Base-by-base conservation (phyloP, 352 stramenopile genomes). In the Globisporangium nodosum region DNA sequence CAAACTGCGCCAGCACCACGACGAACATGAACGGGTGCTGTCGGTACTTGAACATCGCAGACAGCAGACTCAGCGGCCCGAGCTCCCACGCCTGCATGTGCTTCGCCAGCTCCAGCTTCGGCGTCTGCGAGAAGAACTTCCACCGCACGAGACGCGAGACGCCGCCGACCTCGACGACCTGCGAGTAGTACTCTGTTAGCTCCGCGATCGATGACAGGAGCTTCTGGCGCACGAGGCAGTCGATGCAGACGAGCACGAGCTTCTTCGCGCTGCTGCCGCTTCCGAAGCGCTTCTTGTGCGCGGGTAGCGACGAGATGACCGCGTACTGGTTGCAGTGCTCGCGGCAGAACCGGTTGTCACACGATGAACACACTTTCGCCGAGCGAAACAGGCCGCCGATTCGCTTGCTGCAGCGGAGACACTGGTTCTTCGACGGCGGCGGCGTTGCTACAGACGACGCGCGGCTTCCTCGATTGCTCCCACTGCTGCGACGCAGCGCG, bases 21-120 rank as follows among this genome's bases (percentile, higher is more conserved):
- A 87, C 66, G 46, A 87, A 85, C 73, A 88, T 83, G 57, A 86
- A 87, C 3, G 78, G 78, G 20, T 85, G 74, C 54, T 85, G 70
- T n/a, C 56, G 61, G 61, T 87, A 88, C 63, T 81, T 83, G 60
- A 74, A 86, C 70, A 88, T 79, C 33, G 74, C 76, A 0, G 76
- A 75, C 15, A 88, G 66, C 39, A 88, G 55, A 55, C 68, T 82
- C 42, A 86, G 60, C 2, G 72, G 73, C 0, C 78, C 78, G 33
- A 87, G 62, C 8, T 63, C 67, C 37, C 65, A 65, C 58, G 63
- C 66, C 27, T 76, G 66, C 37, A 88, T 60, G 31, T 85, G 68
- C 4, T 48, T 35, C 39, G 68, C 68, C 39, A 88, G 61, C 12
- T 85, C 62, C 18, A 60, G 37, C 51, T 85, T 84, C 0, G 76